Base-by-base conservation (phyloP, 2,329 filamentous ascomycete genomes). In the Coniochaeta sp. region DNA sequence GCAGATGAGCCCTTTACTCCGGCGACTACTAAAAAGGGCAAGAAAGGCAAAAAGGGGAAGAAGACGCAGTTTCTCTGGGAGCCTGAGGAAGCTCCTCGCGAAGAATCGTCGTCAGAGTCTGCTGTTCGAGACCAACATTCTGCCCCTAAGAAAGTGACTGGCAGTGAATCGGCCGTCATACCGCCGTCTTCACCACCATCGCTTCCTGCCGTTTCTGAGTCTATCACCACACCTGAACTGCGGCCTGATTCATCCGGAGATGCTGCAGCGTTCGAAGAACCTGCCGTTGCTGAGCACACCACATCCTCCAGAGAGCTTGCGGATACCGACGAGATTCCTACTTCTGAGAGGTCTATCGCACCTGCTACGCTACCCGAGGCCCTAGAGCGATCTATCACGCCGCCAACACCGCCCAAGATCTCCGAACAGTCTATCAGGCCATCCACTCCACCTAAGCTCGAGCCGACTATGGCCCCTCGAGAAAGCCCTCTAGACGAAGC, bases 31-130 rank as follows among this genome's bases (percentile, higher is more conserved):
- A 62, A 62, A 38, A 60, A 60, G 64, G 60, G 57, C 60, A 61
- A 67, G 57, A 60, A 59, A 36, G 69, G 67, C 58, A 69, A 70
- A 59, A 70, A 68, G 62, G 66, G 67, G 59, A 64, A 59, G 61
- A 70, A 67, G 56, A 67, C 68, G 59, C 62, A 61, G 50, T 52
- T 63, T 16, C 60, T 63, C 2, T 65, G 63, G 59, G 68, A 69
- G 28, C 57, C 62, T 22, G 63, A 63, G 40, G 60, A 58, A 40
- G 32, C 57, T 47, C 30, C 36, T 40, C 14, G n/a, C 8, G 22
- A 30, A 12, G 22, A 30, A 5, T 4, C 24, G 5, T 17, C n/a
- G 24, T 4, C 12, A 9, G 24, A 3, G 24, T 28, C 47, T 52
- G n/a, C 24, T 6, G 9, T 3, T 2, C 22, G 17, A 3, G 47